Conservation (phyloP, 495 filamentous ascomycete genomes). For the Cercophora newfieldiana region DNA sequence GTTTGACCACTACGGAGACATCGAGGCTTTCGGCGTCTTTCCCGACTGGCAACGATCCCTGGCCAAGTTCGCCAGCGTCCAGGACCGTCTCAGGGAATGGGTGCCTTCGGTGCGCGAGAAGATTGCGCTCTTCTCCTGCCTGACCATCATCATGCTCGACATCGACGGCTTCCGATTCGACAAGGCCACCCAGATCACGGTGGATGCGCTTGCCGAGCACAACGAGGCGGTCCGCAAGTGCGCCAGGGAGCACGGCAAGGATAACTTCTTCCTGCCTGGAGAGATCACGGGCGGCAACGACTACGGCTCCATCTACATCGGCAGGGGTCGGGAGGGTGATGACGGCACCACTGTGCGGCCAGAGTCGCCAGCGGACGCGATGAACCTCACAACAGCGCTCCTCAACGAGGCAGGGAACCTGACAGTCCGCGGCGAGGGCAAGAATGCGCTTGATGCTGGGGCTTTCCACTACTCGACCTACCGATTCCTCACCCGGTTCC, state of each 20-base stretch:
- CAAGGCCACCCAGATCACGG: slow-evolving; percentile 63
- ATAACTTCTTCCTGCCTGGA: slow-evolving; percentile 66
- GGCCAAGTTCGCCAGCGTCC: slow-evolving; percentile 70
- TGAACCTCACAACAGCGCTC: slow-evolving; percentile 7
- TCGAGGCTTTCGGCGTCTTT: slow-evolving; percentile 65
- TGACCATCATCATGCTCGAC: slow-evolving; percentile 62
- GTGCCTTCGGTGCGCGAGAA: slow-evolving; percentile 58
- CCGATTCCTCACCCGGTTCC: slow-evolving; percentile 63
- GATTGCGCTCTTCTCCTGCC: slow-evolving; percentile 65
- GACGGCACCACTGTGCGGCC: background rate
- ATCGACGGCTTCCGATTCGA: slow-evolving; percentile 70
- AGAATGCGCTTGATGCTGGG: slow-evolving; percentile 61
- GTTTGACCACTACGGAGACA: slow-evolving; percentile 67
- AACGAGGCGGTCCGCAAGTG: slow-evolving; percentile 55
- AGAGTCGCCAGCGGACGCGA: background rate
- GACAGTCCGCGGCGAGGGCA: slow-evolving; percentile 55
- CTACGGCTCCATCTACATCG: slow-evolving; percentile 65
- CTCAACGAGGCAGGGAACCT: slow-evolving; percentile 40
- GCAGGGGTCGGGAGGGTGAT: slow-evolving; percentile 50
- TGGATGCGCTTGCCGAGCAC: slow-evolving; percentile 63
- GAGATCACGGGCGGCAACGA: slow-evolving; percentile 66
- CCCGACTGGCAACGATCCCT: slow-evolving; percentile 66
- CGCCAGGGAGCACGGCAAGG: slow-evolving; percentile 56
- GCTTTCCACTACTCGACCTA: slow-evolving; percentile 72
- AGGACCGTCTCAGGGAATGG: slow-evolving; percentile 76